These are phyloP conservation scores for Pythium utonaiense DNA, from an alignment of 352 stramenopile genomes.

Conservation along the genomic window DNA sequence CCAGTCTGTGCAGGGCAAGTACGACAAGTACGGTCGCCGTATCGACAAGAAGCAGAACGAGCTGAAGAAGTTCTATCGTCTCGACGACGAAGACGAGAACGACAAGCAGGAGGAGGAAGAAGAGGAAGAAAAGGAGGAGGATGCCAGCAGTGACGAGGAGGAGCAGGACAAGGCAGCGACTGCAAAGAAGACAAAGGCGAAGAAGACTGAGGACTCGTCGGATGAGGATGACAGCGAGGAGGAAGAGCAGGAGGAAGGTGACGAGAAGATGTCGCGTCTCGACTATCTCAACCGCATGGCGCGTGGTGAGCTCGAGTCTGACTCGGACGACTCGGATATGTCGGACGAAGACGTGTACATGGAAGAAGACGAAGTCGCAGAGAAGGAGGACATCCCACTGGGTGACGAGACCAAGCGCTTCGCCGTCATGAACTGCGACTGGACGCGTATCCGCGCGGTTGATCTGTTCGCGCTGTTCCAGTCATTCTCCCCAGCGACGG, in stretches of 20 bases:
- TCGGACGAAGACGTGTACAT: slow-evolving; percentile 49
- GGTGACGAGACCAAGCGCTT: slow-evolving; percentile 87
- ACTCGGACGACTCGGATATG: slow-evolving; percentile 45
- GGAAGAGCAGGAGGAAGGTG: slow-evolving; percentile 36
- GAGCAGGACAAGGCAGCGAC: slow-evolving; percentile 28
- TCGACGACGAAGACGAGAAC: slow-evolving; percentile 53
- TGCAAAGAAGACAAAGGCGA: slow-evolving; percentile 24
- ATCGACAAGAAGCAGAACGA: slow-evolving; percentile 77
- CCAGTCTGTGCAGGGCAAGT: slow-evolving; percentile 77
- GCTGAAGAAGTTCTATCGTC: slow-evolving; percentile 75
- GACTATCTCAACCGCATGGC: slow-evolving; percentile 86
- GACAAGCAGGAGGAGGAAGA: slow-evolving; percentile 12
- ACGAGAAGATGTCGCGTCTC: slow-evolving; percentile 69
- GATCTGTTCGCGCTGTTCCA: slow-evolving; percentile 95
- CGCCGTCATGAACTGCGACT: slow-evolving; percentile 96
- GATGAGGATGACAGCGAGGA: slow-evolving; percentile 22
- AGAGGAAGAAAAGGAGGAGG: slow-evolving; percentile 9
- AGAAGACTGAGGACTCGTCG: slow-evolving; percentile 19
- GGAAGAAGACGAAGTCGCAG: slow-evolving; percentile 36
- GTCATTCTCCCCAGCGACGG: slow-evolving; percentile 91
- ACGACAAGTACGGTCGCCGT: slow-evolving; percentile 85
- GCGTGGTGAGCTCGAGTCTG: slow-evolving; percentile 67
- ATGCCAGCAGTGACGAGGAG: slow-evolving; percentile 17
- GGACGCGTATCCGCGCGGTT: slow-evolving; percentile 92
- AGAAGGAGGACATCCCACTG: slow-evolving; percentile 77